phyloP scores from a whole-genome alignment of 2,329 filamentous ascomycete genomes.

The Aschersonia sp. region DNA sequence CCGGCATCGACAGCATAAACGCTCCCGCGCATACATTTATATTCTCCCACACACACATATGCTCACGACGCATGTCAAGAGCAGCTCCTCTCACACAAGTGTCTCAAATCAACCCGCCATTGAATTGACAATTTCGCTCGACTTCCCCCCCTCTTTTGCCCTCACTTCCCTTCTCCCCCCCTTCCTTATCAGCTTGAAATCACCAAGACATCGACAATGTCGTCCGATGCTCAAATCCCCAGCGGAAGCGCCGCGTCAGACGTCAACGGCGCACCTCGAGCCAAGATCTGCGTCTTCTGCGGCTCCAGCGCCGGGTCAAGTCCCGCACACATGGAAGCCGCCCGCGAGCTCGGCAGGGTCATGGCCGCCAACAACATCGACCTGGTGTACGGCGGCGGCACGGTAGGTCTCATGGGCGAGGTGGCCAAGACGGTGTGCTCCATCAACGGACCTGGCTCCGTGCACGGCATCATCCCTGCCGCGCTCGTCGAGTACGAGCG shows the following conservation, averaged over 20 bases:
- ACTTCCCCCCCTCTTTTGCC: no score
- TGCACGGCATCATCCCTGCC: slow-evolving; percentile 88
- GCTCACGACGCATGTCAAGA: no score
- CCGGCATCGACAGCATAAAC: no score
- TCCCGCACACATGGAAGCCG: slow-evolving; percentile 63
- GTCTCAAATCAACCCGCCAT: no score
- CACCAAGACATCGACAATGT: not conserved
- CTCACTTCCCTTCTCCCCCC: no score
- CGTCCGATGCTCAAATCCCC: not conserved
- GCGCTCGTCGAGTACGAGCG: slow-evolving; percentile 72
- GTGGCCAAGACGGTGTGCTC: slow-evolving; percentile 74
- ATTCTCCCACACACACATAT: no score
- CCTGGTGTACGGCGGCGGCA: slow-evolving; percentile 93
- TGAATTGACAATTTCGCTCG: no score
- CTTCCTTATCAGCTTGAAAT: not conserved
- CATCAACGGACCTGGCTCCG: slow-evolving; percentile 63
- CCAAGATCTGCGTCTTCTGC: slow-evolving; percentile 90
- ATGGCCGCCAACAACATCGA: slow-evolving; percentile 67
- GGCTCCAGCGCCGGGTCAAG: slow-evolving; percentile 63
- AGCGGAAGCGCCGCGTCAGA: not conserved
- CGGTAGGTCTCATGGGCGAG: slow-evolving; percentile 90
- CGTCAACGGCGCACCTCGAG: slow-evolving; percentile 15
- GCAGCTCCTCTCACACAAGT: no score
- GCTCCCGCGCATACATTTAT: no score
- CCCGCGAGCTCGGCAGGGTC: slow-evolving; percentile 55